Base-by-base conservation (phyloP, 129 eudicot species). In the Daucus carota region DNA sequence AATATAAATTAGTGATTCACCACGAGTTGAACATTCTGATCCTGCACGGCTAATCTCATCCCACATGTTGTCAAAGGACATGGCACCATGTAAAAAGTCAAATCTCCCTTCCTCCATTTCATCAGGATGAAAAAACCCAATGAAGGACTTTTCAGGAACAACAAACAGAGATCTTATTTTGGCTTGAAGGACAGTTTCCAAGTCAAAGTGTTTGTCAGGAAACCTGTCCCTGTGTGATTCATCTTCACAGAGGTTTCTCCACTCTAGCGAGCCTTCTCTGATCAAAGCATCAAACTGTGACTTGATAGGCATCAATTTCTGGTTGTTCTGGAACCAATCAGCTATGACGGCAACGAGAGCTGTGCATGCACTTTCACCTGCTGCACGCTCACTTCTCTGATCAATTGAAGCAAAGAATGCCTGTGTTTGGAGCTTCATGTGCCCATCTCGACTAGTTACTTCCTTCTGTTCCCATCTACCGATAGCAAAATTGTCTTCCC, bases 321-420 rank as follows among this genome's bases (percentile, higher is more conserved):
- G 82, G 76, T 90, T 95, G 73, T 81, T 86, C 76, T 95, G 99
- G 79, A 92, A 83, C 99, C 99, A 95, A 83, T 90, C 91, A 15
- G 99, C 99, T 67, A 95, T 84, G 7, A 95, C 96, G 34, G 97
- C 97, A 70, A 95, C 99, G 0, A 95, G 89, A 71, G 94, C 92
- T 18, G 99, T 95, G 73, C 99, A 95, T 17, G 99, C 99, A 83
- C 99, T 95, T 83, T 88, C 99, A 26, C 99, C 99, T 7, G 99
- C 96, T 3, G 99, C 99, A 31, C 87, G 86, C 63, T 92, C 97
- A 38, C 87, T 88, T 52, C 99, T 79, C 78, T 95, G 99, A 80
- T 95, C 99, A 42, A 95, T 95, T 28, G 99, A 88, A 74, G 99
- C 97, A 83, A 95, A 95, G 83, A 95, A 95, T 76, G 88, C 97